Conservation (phyloP, 257 asterid genomes). For the Orobanche coerulescens region DNA sequence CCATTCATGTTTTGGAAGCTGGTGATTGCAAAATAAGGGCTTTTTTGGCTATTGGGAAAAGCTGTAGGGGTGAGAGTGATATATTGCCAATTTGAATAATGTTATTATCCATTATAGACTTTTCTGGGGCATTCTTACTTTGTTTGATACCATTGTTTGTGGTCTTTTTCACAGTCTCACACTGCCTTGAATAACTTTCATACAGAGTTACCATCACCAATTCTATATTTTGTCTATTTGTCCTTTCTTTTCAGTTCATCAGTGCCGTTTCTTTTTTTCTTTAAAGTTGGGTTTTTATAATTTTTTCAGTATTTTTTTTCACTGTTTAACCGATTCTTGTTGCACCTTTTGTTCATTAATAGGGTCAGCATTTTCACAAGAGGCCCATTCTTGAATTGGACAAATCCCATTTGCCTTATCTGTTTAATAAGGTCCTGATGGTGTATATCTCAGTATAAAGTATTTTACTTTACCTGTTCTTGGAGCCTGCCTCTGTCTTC, state of each 20-base stretch:
- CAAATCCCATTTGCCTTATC: slow-evolving; percentile 12
- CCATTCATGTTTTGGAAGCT: slow-evolving; percentile 36
- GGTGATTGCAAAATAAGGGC: slow-evolving; percentile 31
- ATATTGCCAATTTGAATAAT: slow-evolving; percentile 28
- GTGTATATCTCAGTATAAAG: not conserved
- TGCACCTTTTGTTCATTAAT: slow-evolving; percentile 33
- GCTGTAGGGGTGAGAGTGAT: slow-evolving; percentile 27
- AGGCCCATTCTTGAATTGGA: not conserved
- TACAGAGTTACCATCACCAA: slow-evolving; percentile 32
- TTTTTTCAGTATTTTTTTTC: slow-evolving; percentile 65
- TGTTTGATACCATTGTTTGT: slow-evolving; percentile 39
- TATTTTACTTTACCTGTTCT: slow-evolving; percentile 21
- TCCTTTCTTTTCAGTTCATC: slow-evolving; percentile 21
- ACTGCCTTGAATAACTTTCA: slow-evolving; percentile 29
- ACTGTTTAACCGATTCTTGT: slow-evolving; percentile 32
- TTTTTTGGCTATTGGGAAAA: slow-evolving; percentile 37
- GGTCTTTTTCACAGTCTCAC: slow-evolving; percentile 34
- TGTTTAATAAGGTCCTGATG: slow-evolving; percentile 23
- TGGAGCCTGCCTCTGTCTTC: slow-evolving; percentile 18
- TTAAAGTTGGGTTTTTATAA: slow-evolving; percentile 33
- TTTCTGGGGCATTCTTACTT: slow-evolving; percentile 38
- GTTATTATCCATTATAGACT: slow-evolving; percentile 33
- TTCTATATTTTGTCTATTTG: slow-evolving; percentile 2
- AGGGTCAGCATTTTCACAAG: slow-evolving; percentile 34
- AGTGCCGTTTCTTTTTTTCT: slow-evolving; percentile 26